Evolutionary conservation across 2,329 filamentous ascomycete genomes (phyloP).

Genomic region (Xylaria sp.): DNA sequence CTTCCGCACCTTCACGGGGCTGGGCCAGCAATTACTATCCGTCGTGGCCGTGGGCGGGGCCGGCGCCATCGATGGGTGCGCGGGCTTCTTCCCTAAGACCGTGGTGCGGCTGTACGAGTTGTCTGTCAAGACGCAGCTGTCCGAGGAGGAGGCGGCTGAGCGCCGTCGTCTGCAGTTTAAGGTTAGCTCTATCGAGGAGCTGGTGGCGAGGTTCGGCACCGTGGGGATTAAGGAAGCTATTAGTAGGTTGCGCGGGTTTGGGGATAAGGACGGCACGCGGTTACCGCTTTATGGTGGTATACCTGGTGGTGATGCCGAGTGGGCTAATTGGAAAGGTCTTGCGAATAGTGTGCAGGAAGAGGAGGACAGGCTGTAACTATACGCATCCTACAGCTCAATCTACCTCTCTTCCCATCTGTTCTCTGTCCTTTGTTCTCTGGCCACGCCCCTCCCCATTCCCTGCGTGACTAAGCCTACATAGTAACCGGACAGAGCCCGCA

Average conservation of each 20-base stretch:
- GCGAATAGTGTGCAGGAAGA: slow-evolving; percentile 56
- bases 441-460: background rate
- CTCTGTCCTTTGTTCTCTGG: background rate
- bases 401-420: background rate
- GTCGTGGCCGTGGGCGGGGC: slow-evolving; percentile 49
- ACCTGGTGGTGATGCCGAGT: slow-evolving; percentile 64
- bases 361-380: slow-evolving; percentile 27
- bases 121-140: slow-evolving; percentile 45
- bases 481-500: background rate
- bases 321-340: slow-evolving; percentile 58
- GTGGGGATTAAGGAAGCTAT: slow-evolving; percentile 75
- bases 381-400: background rate
- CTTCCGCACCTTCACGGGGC: slow-evolving; percentile 72
- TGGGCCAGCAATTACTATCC: slow-evolving; percentile 73
- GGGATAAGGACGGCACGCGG: slow-evolving; percentile 68
- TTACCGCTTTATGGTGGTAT: slow-evolving; percentile 69
- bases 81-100: slow-evolving; percentile 68
- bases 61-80: slow-evolving; percentile 56
- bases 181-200: slow-evolving; percentile 70
- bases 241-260: slow-evolving; percentile 67
- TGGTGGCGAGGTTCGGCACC: slow-evolving; percentile 69
- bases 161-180: slow-evolving; percentile 68
- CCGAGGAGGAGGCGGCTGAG: slow-evolving; percentile 57
- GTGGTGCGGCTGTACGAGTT: slow-evolving; percentile 68
- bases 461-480: background rate